Conservation (phyloP, 495 filamentous ascomycete genomes). For the Aspergillus indologenus region DNA sequence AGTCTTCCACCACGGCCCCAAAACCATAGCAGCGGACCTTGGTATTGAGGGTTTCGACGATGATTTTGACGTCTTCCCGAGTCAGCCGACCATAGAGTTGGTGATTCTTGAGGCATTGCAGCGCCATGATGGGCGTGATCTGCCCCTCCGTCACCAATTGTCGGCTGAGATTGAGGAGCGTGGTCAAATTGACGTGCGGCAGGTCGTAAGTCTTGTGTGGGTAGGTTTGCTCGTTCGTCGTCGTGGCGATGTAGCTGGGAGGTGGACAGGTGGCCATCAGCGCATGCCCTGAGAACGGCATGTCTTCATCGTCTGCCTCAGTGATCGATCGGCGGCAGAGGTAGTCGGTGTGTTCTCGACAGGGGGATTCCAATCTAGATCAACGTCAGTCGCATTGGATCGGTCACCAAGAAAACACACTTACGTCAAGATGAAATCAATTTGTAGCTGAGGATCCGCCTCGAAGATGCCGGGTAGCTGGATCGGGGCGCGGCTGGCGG, state of each 20-base stretch:
- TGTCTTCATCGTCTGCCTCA: slow-evolving; percentile 49
- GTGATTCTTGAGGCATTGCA: slow-evolving; percentile 75
- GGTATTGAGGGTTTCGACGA: slow-evolving; percentile 67
- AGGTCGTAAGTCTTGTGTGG: slow-evolving; percentile 50
- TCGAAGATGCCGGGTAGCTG: slow-evolving; percentile 63
- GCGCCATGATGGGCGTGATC: slow-evolving; percentile 96
- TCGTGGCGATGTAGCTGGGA: slow-evolving; percentile 44
- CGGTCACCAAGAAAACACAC: slow-evolving; percentile 32
- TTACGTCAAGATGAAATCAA: slow-evolving; percentile 97
- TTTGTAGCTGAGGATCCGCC: slow-evolving; percentile 70
- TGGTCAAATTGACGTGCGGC: slow-evolving; percentile 68
- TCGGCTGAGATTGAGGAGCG: slow-evolving; percentile 79
- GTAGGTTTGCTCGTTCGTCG: slow-evolving; percentile 39
- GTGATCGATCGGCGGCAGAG: slow-evolving; percentile 47
- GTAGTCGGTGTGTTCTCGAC: slow-evolving; percentile 88
- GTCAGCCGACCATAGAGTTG: slow-evolving; percentile 62
- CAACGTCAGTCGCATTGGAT: background rate
- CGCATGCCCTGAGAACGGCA: slow-evolving; percentile 70
- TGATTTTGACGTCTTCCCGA: slow-evolving; percentile 64
- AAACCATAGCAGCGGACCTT: slow-evolving; percentile 95
- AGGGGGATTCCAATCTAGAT: slow-evolving; percentile 80
- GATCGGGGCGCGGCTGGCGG: slow-evolving; percentile 29
- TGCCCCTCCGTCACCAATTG: slow-evolving; percentile 85
- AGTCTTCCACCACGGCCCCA: slow-evolving; percentile 69
- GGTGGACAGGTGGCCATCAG: slow-evolving; percentile 89